phyloP scores from a whole-genome alignment of 2,329 filamentous ascomycete genomes.

The Cadophora luteo-olivacea region DNA sequence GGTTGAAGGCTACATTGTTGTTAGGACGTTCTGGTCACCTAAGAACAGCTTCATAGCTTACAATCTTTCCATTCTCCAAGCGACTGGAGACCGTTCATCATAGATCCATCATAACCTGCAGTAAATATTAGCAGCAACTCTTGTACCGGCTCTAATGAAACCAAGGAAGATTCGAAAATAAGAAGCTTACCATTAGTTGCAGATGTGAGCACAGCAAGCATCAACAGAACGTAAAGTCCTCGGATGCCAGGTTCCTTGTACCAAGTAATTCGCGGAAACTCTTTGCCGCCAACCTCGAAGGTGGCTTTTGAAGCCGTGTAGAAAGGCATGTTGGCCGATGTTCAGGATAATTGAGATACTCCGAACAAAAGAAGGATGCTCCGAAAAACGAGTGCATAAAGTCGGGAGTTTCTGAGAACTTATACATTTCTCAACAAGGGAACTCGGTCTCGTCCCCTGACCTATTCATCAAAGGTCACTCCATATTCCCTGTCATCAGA shows the following conservation, averaged over 20 bases:
- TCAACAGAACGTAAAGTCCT: slow-evolving; percentile 58
- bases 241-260: slow-evolving; percentile 60
- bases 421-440: slow-evolving; percentile 15
- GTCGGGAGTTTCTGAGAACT: slow-evolving; percentile 1
- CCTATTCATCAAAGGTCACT: slow-evolving; percentile 7
- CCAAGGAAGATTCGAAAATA: too few species aligned
- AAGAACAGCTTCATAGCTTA: slow-evolving; percentile 50
- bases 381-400: not conserved
- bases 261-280: slow-evolving; percentile 53
- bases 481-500: slow-evolving; percentile 5
- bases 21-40: slow-evolving; percentile 46
- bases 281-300: slow-evolving; percentile 42
- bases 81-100: slow-evolving; percentile 55
- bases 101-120: slow-evolving; percentile 47
- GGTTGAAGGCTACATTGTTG: slow-evolving; percentile 43
- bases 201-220: slow-evolving; percentile 48
- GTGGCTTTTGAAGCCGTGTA: slow-evolving; percentile 38
- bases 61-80: slow-evolving; percentile 53
- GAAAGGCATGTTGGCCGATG: slow-evolving; percentile 31
- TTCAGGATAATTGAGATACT: not conserved
- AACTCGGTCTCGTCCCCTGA: not conserved
- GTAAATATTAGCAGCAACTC: too few species aligned
- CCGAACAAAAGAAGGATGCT: slow-evolving; percentile 15
- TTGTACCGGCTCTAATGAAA: too few species aligned
- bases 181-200: slow-evolving; percentile 51